Conservation (phyloP, 805 yeast genomes). For the Kazachstania bromeliacearum region DNA sequence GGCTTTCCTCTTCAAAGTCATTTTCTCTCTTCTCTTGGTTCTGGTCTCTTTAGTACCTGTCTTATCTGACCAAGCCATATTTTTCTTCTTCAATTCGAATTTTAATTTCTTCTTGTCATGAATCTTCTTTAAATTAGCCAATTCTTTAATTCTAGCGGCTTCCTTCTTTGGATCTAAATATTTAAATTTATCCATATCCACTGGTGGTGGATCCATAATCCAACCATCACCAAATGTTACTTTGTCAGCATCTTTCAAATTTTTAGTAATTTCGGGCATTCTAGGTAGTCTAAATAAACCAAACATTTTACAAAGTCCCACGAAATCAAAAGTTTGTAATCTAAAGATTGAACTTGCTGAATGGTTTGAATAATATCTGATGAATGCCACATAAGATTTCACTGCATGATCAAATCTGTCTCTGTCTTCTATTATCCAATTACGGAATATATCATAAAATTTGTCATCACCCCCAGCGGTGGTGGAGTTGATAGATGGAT, state of each 20-base stretch:
- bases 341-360: constrained; percentile 82
- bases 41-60: constrained; percentile 51
- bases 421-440: constrained; percentile 65
- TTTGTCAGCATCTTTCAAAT: constrained; percentile 36
- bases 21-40: constrained; percentile 55
- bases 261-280: constrained; percentile 78
- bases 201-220: constrained; percentile 41
- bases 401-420: constrained; percentile 75
- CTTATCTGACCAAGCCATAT: constrained; percentile 76
- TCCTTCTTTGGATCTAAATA: constrained; percentile 64
- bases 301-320: constrained; percentile 63
- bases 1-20: constrained; percentile 46
- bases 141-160: constrained; percentile 45
- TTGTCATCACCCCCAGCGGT: constrained; percentile 5
- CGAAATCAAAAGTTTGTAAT: constrained; percentile 56
- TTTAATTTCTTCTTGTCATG: constrained; percentile 32
- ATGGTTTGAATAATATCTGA: constrained; percentile 80
- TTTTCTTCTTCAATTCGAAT: constrained; percentile 40
- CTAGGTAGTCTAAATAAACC: constrained; percentile 79
- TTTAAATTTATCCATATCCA: constrained; percentile 59
- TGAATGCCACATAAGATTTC: constrained; percentile 71
- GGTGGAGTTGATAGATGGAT: not conserved
- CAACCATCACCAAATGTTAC: constrained; percentile 51
- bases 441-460: constrained; percentile 26
- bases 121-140: constrained; percentile 37